Evolutionary conservation across 2,329 filamentous ascomycete species (phyloP).

Genomic region (Cladosporium sp.): DNA sequence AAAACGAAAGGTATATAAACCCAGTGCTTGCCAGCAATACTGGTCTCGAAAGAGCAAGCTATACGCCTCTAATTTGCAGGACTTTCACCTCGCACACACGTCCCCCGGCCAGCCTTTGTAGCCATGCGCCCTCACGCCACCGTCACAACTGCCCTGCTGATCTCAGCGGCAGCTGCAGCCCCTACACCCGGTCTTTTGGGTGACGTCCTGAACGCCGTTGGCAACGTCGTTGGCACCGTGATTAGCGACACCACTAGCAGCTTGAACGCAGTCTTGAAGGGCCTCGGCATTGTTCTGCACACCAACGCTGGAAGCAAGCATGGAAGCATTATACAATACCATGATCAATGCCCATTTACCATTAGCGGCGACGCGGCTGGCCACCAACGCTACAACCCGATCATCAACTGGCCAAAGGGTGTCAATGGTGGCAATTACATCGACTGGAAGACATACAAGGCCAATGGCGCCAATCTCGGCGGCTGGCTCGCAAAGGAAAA

Average conservation of each 20-base stretch:
- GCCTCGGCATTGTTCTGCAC: not conserved
- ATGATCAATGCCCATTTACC: conserved; percentile 3
- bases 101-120: too few species aligned
- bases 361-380: not conserved
- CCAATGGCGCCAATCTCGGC: conserved; percentile 27
- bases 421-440: conserved; percentile 15
- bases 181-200: conserved; percentile 3
- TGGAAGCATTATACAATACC: not conserved
- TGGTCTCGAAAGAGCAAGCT: not conserved
- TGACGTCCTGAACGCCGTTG: not conserved
- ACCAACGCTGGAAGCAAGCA: conserved; percentile 7
- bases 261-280: conserved; percentile 6
- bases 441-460: conserved; percentile 21
- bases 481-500: conserved; percentile 33
- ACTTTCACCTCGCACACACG: too few species aligned
- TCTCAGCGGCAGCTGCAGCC: conserved; percentile 1
- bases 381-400: not conserved
- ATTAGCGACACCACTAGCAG: not conserved
- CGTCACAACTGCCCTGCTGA: too few species aligned
- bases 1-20: not conserved
- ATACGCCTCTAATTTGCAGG: too few species aligned
- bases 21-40: not conserved
- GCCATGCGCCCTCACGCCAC: too few species aligned
- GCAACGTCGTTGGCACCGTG: conserved; percentile 1
- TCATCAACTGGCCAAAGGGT: conserved; percentile 8